Base-by-base conservation (phyloP, 2,329 filamentous ascomycete genomes). In the Xylariaceae sp. region DNA sequence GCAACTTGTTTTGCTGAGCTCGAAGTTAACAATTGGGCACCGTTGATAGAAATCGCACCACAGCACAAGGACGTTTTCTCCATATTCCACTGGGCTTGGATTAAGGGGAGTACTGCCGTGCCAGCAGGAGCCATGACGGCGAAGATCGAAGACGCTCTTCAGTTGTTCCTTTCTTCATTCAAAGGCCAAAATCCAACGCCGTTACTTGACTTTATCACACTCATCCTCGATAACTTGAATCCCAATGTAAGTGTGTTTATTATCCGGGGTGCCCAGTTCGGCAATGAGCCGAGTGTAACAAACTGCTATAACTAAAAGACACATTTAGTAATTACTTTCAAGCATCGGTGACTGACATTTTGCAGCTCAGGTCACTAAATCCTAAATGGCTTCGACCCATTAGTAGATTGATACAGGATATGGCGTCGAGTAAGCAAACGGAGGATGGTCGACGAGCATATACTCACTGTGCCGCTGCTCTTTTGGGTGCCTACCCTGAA, bases 101-200 rank as follows among this genome's bases (percentile, higher is more conserved):
- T 83, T 36, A 84, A 80, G 65, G 75, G 76, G 16, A 50, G 21
- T 44, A 73, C 77, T 71, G 61, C 73, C 14, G 44, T 45, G 4
- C 26, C 67, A 2, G 61, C 71, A 51, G 72, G 77, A 33, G 56
- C 6, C 29, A 51, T 61, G 31, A 63, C 67, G 31, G 43, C 50
- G 9, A 79, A 78, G 58, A 76, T 88, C 37, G 76, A 84, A 60
- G 58, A 66, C 11, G 76, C 76, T 3, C 73, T 88, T 3, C 75
- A 77, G 31, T 71, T 69, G 7, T 75, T 88, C 3, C 9, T 62
- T 16, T 52, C 51, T 1, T 58, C 53, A 4, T 63, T 64, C 23
- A 80, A 76, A 33, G 80, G 79, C 9, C 87, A 85, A 8, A 84
- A 88, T 66, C 83, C 78, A 4, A 82, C 85, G 3, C 87, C 83